Conservation (phyloP, 1,139 yeast species). For the Saccharomyces uvarum region DNA sequence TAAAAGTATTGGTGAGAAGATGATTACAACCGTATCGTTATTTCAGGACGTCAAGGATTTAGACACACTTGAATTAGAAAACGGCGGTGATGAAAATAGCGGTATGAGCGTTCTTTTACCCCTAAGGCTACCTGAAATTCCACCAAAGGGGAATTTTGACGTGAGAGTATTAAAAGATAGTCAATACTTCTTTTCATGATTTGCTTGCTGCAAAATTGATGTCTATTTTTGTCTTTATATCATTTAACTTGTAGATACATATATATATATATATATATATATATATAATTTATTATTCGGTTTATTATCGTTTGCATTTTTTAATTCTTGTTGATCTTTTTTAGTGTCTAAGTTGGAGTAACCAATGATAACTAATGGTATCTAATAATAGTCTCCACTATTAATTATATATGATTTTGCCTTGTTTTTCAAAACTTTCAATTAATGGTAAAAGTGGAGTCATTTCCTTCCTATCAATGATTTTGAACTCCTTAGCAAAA, state of each 20-base stretch:
- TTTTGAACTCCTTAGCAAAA: slow-evolving; percentile 73
- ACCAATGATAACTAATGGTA: neutral
- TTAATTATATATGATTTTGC: slow-evolving; percentile 47
- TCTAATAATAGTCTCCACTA: neutral
- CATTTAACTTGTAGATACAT: slow-evolving; percentile 1
- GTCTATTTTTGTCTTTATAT: neutral
- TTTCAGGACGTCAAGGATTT: slow-evolving; percentile 34
- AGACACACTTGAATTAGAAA: slow-evolving; percentile 26
- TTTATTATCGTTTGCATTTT: neutral
- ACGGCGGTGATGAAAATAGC: slow-evolving; percentile 24
- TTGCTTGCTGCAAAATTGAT: neutral
- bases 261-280: slow-evolving; percentile 1
- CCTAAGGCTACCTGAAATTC: slow-evolving; percentile 63
- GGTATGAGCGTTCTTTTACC: slow-evolving; percentile 45
- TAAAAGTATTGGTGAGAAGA: slow-evolving; percentile 44
- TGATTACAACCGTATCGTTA: slow-evolving; percentile 71
- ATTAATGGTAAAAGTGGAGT: slow-evolving; percentile 73
- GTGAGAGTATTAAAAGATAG: slow-evolving; percentile 66
- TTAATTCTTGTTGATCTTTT: neutral
- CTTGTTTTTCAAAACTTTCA: slow-evolving; percentile 74
- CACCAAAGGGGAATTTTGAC: slow-evolving; percentile 78
- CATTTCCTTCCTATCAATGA: slow-evolving; percentile 71
- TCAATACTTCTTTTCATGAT: slow-evolving; percentile 61
- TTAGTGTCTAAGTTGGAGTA: neutral
- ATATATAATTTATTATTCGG: slow-evolving; percentile 1